These are phyloP conservation scores for Picea sitchensis DNA, from an alignment of 75 land plant genomes.

Conservation along the genomic window DNA sequence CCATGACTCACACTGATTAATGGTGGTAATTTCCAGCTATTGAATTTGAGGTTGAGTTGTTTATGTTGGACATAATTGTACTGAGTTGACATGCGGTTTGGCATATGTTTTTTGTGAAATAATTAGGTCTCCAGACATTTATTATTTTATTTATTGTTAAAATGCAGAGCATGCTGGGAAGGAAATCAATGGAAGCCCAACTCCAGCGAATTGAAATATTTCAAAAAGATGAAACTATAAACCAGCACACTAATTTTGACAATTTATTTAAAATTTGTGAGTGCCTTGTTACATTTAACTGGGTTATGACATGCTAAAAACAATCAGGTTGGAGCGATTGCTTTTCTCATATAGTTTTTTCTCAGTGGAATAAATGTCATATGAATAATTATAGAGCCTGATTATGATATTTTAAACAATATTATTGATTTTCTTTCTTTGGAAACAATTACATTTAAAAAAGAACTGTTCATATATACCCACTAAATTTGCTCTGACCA, in stretches of 20 bases:
- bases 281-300: constrained; percentile 14
- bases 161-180: constrained; percentile 85
- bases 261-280: constrained; percentile 67
- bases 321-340: background rate
- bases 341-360: background rate
- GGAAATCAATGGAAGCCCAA: constrained; percentile 79
- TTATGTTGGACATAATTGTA: background rate
- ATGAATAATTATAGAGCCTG: background rate
- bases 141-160: constrained; percentile 4
- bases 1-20: background rate
- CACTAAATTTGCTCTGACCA: background rate
- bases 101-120: background rate
- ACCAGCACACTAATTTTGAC: constrained; percentile 51
- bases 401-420: background rate
- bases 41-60: background rate
- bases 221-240: constrained; percentile 46
- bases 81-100: background rate
- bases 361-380: background rate
- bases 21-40: background rate
- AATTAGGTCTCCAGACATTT: background rate
- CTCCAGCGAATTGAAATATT: constrained; percentile 67
- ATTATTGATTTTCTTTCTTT: constrained; percentile 2
- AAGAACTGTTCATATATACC: background rate
- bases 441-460: background rate
- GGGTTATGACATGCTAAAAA: background rate